phyloP scores from a whole-genome alignment of 495 filamentous ascomycete species.

The Daldinia caldariorum region DNA sequence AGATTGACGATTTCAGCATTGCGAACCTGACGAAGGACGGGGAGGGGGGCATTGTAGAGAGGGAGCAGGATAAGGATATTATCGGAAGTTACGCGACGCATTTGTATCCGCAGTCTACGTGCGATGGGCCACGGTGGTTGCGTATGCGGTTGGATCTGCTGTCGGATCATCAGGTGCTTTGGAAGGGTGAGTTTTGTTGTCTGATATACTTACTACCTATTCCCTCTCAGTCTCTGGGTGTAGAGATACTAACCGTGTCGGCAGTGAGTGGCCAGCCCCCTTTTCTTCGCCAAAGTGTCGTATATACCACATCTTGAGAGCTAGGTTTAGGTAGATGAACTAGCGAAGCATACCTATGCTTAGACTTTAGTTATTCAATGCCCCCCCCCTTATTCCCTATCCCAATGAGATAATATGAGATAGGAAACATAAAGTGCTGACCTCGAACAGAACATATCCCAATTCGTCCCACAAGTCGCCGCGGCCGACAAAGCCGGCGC shows the following conservation, averaged over 20 bases:
- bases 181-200: conserved; percentile 27
- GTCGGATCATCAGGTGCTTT: conserved; percentile 42
- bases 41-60: conserved; percentile 69
- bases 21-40: conserved; percentile 57
- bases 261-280: conserved; percentile 13
- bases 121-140: conserved; percentile 42
- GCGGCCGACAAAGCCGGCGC: conserved; percentile 45
- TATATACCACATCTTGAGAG: background rate
- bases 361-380: too few relatives aligned
- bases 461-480: conserved; percentile 40
- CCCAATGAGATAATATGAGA: too few relatives aligned
- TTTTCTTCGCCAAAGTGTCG: background rate
- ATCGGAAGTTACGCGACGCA: conserved; percentile 46
- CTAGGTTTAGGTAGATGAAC: too few relatives aligned
- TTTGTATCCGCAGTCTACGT: conserved; percentile 48
- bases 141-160: conserved; percentile 44
- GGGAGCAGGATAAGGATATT: conserved; percentile 63
- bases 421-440: conserved; percentile 6
- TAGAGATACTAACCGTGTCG: conserved; percentile 9
- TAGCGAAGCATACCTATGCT: too few relatives aligned
- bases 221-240: background rate
- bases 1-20: conserved; percentile 47
- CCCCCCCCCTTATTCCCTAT: too few relatives aligned
- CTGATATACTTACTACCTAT: too few relatives aligned
- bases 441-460: conserved; percentile 39